Conservation (phyloP, 306 rosid genomes). For the Ceratonia siliqua region DNA sequence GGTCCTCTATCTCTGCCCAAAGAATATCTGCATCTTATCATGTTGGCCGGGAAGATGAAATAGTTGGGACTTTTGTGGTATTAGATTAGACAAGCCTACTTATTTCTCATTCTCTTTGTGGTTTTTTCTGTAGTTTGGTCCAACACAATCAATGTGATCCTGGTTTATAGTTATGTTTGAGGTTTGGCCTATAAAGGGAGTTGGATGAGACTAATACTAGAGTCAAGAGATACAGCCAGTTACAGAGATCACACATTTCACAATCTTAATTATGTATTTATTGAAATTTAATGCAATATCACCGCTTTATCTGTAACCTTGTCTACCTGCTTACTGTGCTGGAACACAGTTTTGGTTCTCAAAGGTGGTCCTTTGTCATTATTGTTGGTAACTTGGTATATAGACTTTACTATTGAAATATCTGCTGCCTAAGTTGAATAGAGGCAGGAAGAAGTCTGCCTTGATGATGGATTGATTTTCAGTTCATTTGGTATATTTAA, state of each 20-base stretch:
- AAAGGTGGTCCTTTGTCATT: background rate
- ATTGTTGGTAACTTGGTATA: background rate
- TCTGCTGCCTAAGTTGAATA: slow-evolving; percentile 22
- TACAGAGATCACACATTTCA: slow-evolving; percentile 16
- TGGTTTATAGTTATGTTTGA: background rate
- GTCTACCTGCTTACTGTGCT: background rate
- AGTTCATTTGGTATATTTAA: slow-evolving; percentile 15
- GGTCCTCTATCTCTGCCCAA: background rate
- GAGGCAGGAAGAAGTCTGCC: background rate
- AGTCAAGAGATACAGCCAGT: background rate
- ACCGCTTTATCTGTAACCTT: background rate
- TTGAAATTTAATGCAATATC: background rate
- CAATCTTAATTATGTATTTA: background rate
- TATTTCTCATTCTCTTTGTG: background rate
- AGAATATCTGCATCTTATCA: background rate
- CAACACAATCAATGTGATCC: background rate
- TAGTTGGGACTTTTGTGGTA: background rate
- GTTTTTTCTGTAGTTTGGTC: background rate
- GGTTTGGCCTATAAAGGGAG: background rate
- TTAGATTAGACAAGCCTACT: background rate
- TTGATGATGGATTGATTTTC: slow-evolving; percentile 3
- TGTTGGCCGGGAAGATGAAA: background rate
- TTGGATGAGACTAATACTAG: background rate
- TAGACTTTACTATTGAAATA: slow-evolving; percentile 3
- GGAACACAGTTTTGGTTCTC: slow-evolving; percentile 11